A percentile compares a stretch with the other conserved stretches of the same genome.
phyloP scores from a whole-genome alignment of 148 eudicot species.

The Cornus suecica region DNA sequence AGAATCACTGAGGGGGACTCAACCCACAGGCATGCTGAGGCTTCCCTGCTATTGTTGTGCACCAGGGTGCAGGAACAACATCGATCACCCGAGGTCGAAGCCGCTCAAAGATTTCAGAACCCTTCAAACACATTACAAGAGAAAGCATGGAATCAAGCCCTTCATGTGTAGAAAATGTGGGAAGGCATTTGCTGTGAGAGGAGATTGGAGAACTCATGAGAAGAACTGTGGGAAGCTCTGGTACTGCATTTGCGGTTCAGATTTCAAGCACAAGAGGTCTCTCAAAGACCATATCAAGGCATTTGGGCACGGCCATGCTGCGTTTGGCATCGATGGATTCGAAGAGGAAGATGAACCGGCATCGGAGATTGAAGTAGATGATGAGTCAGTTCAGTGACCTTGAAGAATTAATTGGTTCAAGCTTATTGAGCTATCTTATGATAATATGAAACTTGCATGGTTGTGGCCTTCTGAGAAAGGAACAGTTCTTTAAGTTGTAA shows the following conservation, averaged over 20 bases:
- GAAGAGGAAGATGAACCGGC: conserved; percentile 60
- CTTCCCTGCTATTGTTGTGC: conserved; percentile 72
- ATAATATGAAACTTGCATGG: not conserved
- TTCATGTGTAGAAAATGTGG: conserved; percentile 64
- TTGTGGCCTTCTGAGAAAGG: conserved; percentile 5
- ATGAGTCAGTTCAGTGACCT: conserved; percentile 23
- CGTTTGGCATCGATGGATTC: conserved; percentile 27
- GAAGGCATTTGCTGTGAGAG: conserved; percentile 62
- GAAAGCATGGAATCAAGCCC: conserved; percentile 67
- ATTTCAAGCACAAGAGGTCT: conserved; percentile 70
- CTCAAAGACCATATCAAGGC: conserved; percentile 60
- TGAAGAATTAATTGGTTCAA: not conserved
- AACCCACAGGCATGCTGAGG: conserved; percentile 67
- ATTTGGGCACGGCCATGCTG: conserved; percentile 59
- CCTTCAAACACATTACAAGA: conserved; percentile 66
- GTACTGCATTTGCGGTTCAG: conserved; percentile 68
- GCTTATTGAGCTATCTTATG: not conserved
- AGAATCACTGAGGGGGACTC: conserved; percentile 57
- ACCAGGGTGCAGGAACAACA: conserved; percentile 63
- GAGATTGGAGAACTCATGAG: conserved; percentile 75
- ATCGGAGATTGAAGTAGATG: conserved; percentile 53
- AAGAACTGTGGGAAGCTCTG: conserved; percentile 74
- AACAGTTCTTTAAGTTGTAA: conserved; percentile 12
- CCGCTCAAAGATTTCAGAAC: conserved; percentile 67
- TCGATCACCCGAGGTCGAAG: conserved; percentile 67